Conservation (phyloP, 1,139 yeast species). For the Taphrina confusa region DNA sequence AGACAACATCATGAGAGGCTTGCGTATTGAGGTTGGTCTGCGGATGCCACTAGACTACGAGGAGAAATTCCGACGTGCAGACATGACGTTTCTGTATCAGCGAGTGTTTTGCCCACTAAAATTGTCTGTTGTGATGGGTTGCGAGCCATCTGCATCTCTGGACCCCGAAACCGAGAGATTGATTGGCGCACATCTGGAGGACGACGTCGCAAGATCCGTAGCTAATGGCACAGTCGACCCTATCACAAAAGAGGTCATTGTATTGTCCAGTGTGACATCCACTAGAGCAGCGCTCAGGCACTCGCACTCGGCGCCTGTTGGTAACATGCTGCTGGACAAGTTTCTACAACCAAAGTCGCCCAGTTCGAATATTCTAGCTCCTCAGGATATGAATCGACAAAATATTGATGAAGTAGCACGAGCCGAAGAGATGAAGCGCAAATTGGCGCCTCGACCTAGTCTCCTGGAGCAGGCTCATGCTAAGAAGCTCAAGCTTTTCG, state of each 20-base stretch:
- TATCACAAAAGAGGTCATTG: slow-evolving; percentile 18
- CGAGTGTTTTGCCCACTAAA: slow-evolving; percentile 73
- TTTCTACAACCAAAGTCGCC: slow-evolving; percentile 1
- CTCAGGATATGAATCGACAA: neutral
- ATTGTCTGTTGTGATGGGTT: slow-evolving; percentile 57
- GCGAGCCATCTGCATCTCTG: slow-evolving; percentile 53
- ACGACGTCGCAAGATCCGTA: slow-evolving; percentile 18
- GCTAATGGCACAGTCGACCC: slow-evolving; percentile 29
- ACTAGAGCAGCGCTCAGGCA: neutral
- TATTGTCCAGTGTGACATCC: neutral
- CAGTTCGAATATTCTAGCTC: neutral
- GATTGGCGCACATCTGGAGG: slow-evolving; percentile 54
- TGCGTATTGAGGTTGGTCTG: slow-evolving; percentile 64
- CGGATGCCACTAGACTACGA: slow-evolving; percentile 61
- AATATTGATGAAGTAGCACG: neutral
- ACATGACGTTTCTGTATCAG: slow-evolving; percentile 79
- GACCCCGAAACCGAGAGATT: slow-evolving; percentile 55
- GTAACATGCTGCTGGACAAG: slow-evolving; percentile 16
- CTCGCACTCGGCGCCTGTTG: slow-evolving; percentile 5
- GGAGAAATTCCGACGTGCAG: slow-evolving; percentile 65
- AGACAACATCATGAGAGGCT: slow-evolving; percentile 58
- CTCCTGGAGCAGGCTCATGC: slow-evolving; percentile 18
- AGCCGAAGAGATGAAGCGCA: neutral
- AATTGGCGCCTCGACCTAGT: slow-evolving; percentile 11
- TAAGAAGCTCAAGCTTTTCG: slow-evolving; percentile 31